phyloP scores from a whole-genome alignment of 176 grass and related monocot species.

The Alopecurus myosuroides region DNA sequence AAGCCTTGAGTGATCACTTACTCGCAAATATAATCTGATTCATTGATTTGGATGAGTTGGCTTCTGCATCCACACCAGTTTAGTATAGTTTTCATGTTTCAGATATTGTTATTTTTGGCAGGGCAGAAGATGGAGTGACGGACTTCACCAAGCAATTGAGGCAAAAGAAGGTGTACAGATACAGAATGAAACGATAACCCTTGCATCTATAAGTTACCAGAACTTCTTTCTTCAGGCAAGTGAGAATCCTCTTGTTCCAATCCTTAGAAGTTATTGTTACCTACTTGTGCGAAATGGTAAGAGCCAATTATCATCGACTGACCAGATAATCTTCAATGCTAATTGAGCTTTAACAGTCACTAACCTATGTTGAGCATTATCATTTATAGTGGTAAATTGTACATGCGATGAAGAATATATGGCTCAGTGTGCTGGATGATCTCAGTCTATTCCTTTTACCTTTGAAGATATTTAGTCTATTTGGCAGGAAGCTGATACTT shows the following conservation, averaged over 20 bases:
- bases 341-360: not conserved
- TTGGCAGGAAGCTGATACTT: slow-evolving; percentile 16
- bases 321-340: not conserved
- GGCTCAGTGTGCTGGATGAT: slow-evolving; percentile 16
- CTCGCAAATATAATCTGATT: not conserved
- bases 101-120: slow-evolving; percentile 38
- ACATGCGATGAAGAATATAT: slow-evolving; percentile 1
- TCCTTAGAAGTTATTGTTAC: not conserved
- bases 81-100: slow-evolving; percentile 2
- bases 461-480: not conserved
- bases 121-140: slow-evolving; percentile 99
- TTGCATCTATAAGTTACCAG: slow-evolving; percentile 98
- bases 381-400: slow-evolving; percentile 2
- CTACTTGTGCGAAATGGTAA: slow-evolving; percentile 9
- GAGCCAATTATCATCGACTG: not conserved
- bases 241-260: slow-evolving; percentile 7
- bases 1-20: not conserved
- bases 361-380: slow-evolving; percentile 18
- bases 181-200: slow-evolving; percentile 97
- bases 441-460: slow-evolving; percentile 9
- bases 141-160: slow-evolving; percentile 97
- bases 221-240: slow-evolving; percentile 99
- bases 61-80: not conserved
- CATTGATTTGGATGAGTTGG: slow-evolving; percentile 2
- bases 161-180: slow-evolving; percentile 93